Conservation (phyloP, 768 basidiomycete species). For the Pulveroboletus sp. region DNA sequence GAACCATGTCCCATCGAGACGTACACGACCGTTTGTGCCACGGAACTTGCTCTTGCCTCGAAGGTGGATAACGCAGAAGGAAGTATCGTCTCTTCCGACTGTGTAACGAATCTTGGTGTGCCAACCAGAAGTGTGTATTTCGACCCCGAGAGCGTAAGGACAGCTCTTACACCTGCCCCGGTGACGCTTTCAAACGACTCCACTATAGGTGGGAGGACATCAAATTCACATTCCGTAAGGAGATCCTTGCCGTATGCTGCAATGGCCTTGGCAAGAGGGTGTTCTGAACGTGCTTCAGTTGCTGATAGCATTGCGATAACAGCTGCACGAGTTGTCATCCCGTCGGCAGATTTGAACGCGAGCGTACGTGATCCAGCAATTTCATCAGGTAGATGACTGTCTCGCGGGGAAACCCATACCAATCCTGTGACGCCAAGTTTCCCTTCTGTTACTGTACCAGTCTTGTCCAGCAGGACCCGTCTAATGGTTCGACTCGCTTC, state of each 20-base stretch:
- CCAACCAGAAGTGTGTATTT: conserved; percentile 71
- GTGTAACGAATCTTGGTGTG: conserved; percentile 66
- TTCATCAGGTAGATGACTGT: conserved; percentile 18
- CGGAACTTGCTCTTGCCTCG: conserved; percentile 63
- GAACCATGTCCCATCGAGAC: conserved; percentile 58
- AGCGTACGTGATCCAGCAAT: conserved; percentile 12
- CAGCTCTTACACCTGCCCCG: conserved; percentile 83
- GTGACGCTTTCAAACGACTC: conserved; percentile 84
- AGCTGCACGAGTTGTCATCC: conserved; percentile 52
- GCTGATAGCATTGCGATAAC: conserved; percentile 81
- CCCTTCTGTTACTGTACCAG: conserved; percentile 95
- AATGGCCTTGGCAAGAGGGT: conserved; percentile 93
- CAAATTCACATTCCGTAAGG: conserved; percentile 39
- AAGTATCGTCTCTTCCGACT: conserved; percentile 49
- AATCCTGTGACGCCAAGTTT: conserved; percentile 79
- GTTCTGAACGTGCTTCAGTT: conserved; percentile 90
- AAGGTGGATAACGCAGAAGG: conserved; percentile 62
- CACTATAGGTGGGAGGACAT: conserved; percentile 53
- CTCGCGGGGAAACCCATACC: conserved; percentile 61
- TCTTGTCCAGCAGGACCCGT: conserved; percentile 91
- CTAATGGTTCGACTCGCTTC: conserved; percentile 86
- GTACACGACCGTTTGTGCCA: conserved; percentile 85
- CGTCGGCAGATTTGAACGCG: conserved; percentile 49
- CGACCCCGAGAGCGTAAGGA: conserved; percentile 50
- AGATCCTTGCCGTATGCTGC: conserved; percentile 76